Percentiles rank a stretch among this genome's conserved stretches.
These are phyloP conservation scores for Trematosphaeria pertusa DNA, from an alignment of 2,329 filamentous ascomycete species.

Conservation along the genomic window DNA sequence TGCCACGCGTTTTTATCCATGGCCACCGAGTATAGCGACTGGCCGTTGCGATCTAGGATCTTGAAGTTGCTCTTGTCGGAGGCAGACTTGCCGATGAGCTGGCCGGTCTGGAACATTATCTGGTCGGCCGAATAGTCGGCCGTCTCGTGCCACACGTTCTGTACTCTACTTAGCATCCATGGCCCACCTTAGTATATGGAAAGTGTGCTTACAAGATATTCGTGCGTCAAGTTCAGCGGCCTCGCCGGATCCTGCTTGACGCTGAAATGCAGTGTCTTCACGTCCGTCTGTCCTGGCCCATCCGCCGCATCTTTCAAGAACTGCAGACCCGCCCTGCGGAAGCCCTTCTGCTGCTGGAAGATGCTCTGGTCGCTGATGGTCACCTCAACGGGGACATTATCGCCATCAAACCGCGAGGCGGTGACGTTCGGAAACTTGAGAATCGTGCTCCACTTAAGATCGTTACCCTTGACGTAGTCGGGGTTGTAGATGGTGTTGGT, in stretches of 20 bases:
- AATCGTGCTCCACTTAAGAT: conserved; percentile 60
- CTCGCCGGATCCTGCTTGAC: conserved; percentile 60
- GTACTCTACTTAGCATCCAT: conserved; percentile 2
- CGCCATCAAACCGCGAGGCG: conserved; percentile 56
- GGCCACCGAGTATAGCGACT: conserved; percentile 57
- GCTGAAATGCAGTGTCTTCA: conserved; percentile 69
- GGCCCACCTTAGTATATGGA: background rate
- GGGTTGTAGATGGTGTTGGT: conserved; percentile 58
- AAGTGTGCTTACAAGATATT: conserved; percentile 60
- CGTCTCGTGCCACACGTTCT: conserved; percentile 49
- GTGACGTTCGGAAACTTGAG: conserved; percentile 56
- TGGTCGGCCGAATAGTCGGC: conserved; percentile 51
- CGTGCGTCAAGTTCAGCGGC: conserved; percentile 65
- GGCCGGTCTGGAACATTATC: conserved; percentile 62
- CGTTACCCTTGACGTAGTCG: conserved; percentile 60
- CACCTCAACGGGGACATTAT: conserved; percentile 58
- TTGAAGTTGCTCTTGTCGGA: conserved; percentile 57
- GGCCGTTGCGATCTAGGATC: conserved; percentile 43
- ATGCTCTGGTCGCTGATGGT: conserved; percentile 66
- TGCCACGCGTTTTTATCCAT: conserved; percentile 63
- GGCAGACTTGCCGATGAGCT: conserved; percentile 56
- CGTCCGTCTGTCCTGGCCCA: conserved; percentile 59
- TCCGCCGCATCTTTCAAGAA: conserved; percentile 60
- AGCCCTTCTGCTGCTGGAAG: conserved; percentile 66
- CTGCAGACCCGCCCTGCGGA: conserved; percentile 65